phyloP scores from a whole-genome alignment of 176 grass and related monocot species.

The Secale cereale region DNA sequence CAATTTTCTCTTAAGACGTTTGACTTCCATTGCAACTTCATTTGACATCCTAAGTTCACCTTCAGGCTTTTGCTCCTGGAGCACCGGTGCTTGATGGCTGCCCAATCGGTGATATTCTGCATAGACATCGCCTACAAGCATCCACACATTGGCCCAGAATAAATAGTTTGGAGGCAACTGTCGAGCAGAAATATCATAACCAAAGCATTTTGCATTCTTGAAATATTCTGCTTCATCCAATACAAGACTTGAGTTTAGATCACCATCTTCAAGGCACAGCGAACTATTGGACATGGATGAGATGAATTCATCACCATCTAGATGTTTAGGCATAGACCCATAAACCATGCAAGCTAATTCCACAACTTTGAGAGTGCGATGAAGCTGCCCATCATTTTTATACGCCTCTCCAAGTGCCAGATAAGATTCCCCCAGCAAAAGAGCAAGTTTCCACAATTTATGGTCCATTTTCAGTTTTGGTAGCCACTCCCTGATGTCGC shows the following conservation, averaged over 20 bases:
- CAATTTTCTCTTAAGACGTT: constrained; percentile 95
- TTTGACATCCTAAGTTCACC: constrained; percentile 74
- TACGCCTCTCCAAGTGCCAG: constrained; percentile 85
- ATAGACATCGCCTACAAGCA: constrained; percentile 91
- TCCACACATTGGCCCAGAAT: constrained; percentile 92
- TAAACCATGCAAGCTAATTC: constrained; percentile 93
- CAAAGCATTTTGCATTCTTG: constrained; percentile 23
- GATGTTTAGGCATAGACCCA: constrained; percentile 92
- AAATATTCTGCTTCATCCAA: constrained; percentile 42
- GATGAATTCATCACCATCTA: constrained; percentile 88
- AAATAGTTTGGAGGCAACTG: constrained; percentile 53
- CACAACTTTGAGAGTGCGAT: constrained; percentile 80
- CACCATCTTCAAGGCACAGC: constrained; percentile 26
- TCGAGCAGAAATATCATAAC: constrained; percentile 36
- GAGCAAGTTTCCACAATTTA: constrained; percentile 98
- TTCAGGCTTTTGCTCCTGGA: constrained; percentile 43
- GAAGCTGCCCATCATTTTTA: constrained; percentile 77
- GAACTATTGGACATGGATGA: constrained; percentile 72
- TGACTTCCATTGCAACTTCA: constrained; percentile 97
- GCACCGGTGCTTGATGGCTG: constrained; percentile 44
- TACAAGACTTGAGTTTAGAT: constrained; percentile 42
- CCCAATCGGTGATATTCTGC: constrained; percentile 76
- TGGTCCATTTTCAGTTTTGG: constrained; percentile 93
- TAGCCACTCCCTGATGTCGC: constrained; percentile 93
- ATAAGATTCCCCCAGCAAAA: constrained; percentile 98